Base-by-base conservation (phyloP, 495 filamentous ascomycete genomes). In the Xylaria grammica region DNA sequence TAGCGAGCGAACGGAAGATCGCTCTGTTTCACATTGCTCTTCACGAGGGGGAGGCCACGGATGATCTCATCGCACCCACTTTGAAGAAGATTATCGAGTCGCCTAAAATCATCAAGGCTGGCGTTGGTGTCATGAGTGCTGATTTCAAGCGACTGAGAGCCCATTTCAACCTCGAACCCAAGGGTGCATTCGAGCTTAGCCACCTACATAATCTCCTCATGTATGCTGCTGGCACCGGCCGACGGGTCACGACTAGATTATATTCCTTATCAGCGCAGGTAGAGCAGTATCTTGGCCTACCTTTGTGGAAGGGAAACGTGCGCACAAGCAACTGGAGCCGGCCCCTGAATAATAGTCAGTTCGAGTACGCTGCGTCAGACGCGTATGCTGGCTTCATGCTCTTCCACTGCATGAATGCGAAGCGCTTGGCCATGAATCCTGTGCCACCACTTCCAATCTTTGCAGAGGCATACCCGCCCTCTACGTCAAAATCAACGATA, bases 1-100 rank as follows among this genome's bases (percentile, higher is more conserved):
- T 93, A 26, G 90, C 90, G 17, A 87, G 84, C 67, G 83, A 88
- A 70, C 78, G 85, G 30, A 85, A 87, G 26, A 85, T 92, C 60
- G 87, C 82, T 0, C 76, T 93, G 5, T 90, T 91, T 69, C 90
- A 93, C 57, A 77, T 92, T 54, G 85, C 87, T 3, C 72, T 79
- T 13, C 86, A 82, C 72, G 74, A 72, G 34, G 81, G 78, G 13
- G 69, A 76, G n/a, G 74, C 67, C 0, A 55, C 56, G 3, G 68
- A 84, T 2, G 81, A 88, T 36, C 73, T 91, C 8, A 82, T 92
- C 26, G 74, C 89, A 7, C 87, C 89, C 0, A 82, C 85, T 1
- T 77, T 93, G 26, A 82, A 81, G 59, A 72, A 73, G 38, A 78
- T 93, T 34, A 77, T 93, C 58, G 87, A 92, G 67, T 85, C 83